Evolutionary conservation across 116 monocot species (phyloP).

Genomic region (Dioscorea cayenensis): DNA sequence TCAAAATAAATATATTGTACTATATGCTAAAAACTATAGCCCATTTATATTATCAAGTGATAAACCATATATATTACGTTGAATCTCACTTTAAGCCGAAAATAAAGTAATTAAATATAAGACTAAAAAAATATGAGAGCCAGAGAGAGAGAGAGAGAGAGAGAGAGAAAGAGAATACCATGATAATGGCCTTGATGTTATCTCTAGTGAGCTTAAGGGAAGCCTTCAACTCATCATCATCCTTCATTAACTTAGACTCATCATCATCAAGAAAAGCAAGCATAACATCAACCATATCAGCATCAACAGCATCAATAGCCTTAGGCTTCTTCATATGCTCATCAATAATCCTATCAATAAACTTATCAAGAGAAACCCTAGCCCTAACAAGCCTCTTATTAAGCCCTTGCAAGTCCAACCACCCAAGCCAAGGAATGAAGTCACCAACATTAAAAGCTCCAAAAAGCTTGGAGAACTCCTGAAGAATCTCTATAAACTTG

Average conservation of each 20-base stretch:
- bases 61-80: too few species aligned
- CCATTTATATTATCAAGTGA: not conserved
- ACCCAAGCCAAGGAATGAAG: conserved; percentile 47
- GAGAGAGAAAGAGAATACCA: conserved; percentile 9
- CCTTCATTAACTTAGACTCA: too few species aligned
- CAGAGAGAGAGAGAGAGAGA: not conserved
- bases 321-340: conserved; percentile 40
- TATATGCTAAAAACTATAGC: too few species aligned
- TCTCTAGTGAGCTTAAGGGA: conserved; percentile 15
- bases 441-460: conserved; percentile 59
- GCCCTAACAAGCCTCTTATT: conserved; percentile 34
- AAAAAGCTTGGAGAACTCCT: conserved; percentile 61
- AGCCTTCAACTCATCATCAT: conserved; percentile 12
- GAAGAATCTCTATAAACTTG: conserved; percentile 40
- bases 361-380: conserved; percentile 31
- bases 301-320: conserved; percentile 21
- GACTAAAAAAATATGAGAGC: not conserved
- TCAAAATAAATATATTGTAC: too few species aligned
- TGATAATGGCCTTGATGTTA: conserved; percentile 41
- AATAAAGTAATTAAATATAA: not conserved
- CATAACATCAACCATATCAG: conserved; percentile 77
- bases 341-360: conserved; percentile 63
- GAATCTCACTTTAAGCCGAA: not conserved
- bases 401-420: conserved; percentile 46
- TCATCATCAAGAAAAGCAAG: conserved; percentile 25